phyloP scores from a whole-genome alignment of 495 filamentous ascomycete genomes.

The Jackrogersella multiformis region DNA sequence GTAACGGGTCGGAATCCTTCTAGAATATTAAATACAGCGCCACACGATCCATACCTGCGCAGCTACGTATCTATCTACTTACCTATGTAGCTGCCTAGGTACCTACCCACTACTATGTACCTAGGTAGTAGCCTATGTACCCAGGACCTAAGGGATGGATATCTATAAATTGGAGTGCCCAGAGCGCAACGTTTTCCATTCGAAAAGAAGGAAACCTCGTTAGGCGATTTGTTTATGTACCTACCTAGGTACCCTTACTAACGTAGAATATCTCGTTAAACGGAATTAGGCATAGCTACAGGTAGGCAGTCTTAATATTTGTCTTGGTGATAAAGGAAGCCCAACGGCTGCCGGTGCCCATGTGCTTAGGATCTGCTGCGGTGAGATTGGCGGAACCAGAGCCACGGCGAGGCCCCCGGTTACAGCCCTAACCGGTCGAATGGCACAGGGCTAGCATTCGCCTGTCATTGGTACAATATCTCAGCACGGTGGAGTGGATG shows the following conservation, averaged over 20 bases:
- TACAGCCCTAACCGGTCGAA: constrained; percentile 24
- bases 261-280: too few relatives aligned
- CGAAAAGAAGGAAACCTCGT: background rate
- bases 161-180: too few relatives aligned
- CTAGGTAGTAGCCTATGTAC: too few relatives aligned
- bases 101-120: too few relatives aligned
- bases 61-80: background rate
- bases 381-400: constrained; percentile 29
- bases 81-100: background rate
- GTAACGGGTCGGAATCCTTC: constrained; percentile 29
- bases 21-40: constrained; percentile 10
- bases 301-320: background rate
- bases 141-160: too few relatives aligned
- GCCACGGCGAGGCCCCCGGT: constrained; percentile 14
- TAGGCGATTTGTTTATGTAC: background rate
- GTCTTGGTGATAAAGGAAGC: constrained; percentile 5
- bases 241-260: too few relatives aligned
- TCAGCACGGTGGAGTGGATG: constrained; percentile 2
- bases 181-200: too few relatives aligned
- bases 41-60: background rate
- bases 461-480: constrained; percentile 31
- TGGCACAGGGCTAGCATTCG: constrained; percentile 28
- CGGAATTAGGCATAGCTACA: background rate
- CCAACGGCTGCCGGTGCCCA: constrained; percentile 5
- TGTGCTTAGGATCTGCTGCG: constrained; percentile 3